These are phyloP conservation scores for Gryganskiella cystojenkinii DNA, from an alignment of 192 early-diverging fungal species.

Conservation along the genomic window DNA sequence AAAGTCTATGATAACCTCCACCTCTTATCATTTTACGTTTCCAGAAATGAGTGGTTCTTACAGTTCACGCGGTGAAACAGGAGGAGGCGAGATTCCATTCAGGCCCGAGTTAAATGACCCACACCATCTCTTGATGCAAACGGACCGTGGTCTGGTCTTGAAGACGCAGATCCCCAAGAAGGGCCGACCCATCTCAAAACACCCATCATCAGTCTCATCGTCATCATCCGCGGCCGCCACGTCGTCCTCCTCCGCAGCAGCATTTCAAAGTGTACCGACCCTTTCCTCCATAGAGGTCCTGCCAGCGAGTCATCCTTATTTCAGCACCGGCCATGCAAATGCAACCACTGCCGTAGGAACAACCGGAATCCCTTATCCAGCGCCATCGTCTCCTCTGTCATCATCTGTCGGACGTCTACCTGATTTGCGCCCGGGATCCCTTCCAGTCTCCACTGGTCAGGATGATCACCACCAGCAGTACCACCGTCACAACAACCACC, in stretches of 20 bases:
- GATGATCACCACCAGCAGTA: too few relatives aligned
- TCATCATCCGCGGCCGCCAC: too few relatives aligned
- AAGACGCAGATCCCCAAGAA: constrained; percentile 53
- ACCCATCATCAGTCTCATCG: constrained; percentile 7
- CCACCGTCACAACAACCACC: too few relatives aligned
- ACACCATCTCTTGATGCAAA: too few relatives aligned
- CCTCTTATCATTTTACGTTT: background rate
- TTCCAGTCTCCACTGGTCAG: background rate
- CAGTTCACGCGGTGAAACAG: too few relatives aligned
- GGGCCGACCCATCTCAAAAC: constrained; percentile 42
- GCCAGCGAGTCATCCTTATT: constrained; percentile 19
- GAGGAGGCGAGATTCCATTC: too few relatives aligned
- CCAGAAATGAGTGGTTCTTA: too few relatives aligned
- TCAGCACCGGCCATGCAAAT: too few relatives aligned
- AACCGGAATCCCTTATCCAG: background rate
- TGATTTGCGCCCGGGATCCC: background rate
- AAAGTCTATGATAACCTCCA: constrained; percentile 21
- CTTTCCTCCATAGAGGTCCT: constrained; percentile 25
- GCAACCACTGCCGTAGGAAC: too few relatives aligned
- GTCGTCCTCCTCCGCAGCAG: background rate
- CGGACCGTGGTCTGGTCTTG: constrained; percentile 38
- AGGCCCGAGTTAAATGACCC: too few relatives aligned
- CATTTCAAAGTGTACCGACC: constrained; percentile 26
- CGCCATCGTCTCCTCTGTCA: background rate
- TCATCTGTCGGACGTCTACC: background rate